Evolutionary conservation across 257 asterid species (phyloP), one percentile per base, ranked within the genome.

Genomic region (Nicotiana undulata): DNA sequence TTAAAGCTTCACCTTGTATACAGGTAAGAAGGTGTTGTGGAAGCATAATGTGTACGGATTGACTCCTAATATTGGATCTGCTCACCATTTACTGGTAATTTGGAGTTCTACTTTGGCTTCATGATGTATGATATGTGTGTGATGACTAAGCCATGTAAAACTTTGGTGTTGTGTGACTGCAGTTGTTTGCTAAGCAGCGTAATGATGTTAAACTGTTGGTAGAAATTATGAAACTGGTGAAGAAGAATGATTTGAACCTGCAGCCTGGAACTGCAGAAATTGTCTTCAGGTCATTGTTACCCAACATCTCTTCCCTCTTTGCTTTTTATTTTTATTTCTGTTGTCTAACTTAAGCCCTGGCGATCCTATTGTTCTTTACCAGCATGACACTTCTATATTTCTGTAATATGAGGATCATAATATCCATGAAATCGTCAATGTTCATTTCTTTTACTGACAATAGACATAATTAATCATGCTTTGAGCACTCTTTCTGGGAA

Each of bases 201-300:
- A 90, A 87, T 80, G 94, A 96, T 85, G 91, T 84, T 81, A 87
- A 89, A 66, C 95, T 90, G 82, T 87, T 93, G 97, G 88, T 77
- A 63, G 88, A 91, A 81, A 83, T 92, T 76, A 89, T 96, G 97
- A 85, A 87, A 81, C 90, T 90, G 79, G 84, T 90, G 86, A 87
- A 89, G 85, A 91, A 83, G 85, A 96, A 90, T 84, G 85, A 85
- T 55, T 81, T 96, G 81, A 91, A 96, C 70, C 75, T 94, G 84
- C 98, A 91, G 86, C 89, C 98, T 84, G 95, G 99, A 85, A 91
- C 95, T 2, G 97, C 97, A 37, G 98, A 94, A 84, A 85, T 91
- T 83, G 91, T 94, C 75, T 90, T 95, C 85, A 89, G 98, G 98
- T 86, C 16, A 9, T 24, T 4, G 9, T 15, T 70, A 60, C 66